Evolutionary conservation across 1,139 yeast genomes (phyloP), one percentile per base, ranked within the genome.

Genomic region (Diutina sp.): DNA sequence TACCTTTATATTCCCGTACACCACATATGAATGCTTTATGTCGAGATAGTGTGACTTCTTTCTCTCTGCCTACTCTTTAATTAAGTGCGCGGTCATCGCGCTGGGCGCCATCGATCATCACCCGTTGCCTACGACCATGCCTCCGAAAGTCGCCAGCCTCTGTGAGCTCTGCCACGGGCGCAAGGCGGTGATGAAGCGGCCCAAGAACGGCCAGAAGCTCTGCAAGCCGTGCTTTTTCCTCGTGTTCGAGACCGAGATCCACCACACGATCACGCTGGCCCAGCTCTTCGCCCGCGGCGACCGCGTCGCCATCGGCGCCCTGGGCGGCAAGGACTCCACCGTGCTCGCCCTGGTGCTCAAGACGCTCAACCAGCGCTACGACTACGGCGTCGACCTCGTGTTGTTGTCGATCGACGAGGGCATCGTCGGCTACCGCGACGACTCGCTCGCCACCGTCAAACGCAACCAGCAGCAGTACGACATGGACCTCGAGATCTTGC

Each of bases 291-390:
- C 81, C 44, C 77, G 74, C 1, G 98, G 97, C 16, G 99, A 95
- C 66, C 78, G 74, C 46, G 93, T 95, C 1, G 99, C 98, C 16
- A 91, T 95, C 32, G 99, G 99, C 14, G 99, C 99, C 0, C 89
- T 97, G 1, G 99, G 99, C 29, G 99, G 99, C 55, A 95, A 95
- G 65, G 99, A 95, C 67, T 90, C 97, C 4, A 95, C 99, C 0
- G 99, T 95, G 0, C 72, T 95, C 46, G 99, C 99, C 0, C 84
- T 93, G 55, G 82, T 95, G 1, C 72, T 95, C 71, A 93, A 90
- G 66, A 82, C 93, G 0, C 72, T 95, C 59, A 95, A 95, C 67
- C 97, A 90, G 65, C 73, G 97, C 58, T 83, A 93, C 69, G 73
- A 87, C 64, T 95, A 95, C 68, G 97, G 97, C 0, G 78, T 95